Conservation (phyloP, 1,139 yeast genomes). For the Zygosaccharomyces sapae region DNA sequence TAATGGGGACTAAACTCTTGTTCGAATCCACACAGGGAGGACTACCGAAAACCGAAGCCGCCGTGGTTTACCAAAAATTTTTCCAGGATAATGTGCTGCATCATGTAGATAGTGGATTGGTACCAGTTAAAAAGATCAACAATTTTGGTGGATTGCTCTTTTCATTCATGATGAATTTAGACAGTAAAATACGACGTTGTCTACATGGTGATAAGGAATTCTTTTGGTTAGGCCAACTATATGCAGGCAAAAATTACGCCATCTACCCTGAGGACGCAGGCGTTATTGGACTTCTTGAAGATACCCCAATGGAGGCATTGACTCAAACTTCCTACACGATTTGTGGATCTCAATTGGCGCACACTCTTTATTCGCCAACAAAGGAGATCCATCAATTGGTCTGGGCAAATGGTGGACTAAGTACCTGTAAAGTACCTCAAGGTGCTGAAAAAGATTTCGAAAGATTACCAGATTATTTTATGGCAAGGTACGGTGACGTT, state of each 20-base stretch:
- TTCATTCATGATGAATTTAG: slow-evolving; percentile 43
- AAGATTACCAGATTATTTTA: slow-evolving; percentile 35
- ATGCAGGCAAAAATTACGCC: slow-evolving; percentile 50
- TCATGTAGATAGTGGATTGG: slow-evolving; percentile 52
- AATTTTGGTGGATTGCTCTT: slow-evolving; percentile 45
- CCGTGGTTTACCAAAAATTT: slow-evolving; percentile 31
- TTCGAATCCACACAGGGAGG: slow-evolving; percentile 25
- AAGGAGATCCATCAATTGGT: slow-evolving; percentile 44
- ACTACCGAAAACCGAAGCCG: slow-evolving; percentile 16
- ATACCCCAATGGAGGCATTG: slow-evolving; percentile 27
- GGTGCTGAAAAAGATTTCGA: slow-evolving; percentile 37
- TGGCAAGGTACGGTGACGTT: slow-evolving; percentile 35
- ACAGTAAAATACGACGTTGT: slow-evolving; percentile 41
- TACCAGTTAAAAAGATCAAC: slow-evolving; percentile 41
- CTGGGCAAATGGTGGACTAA: slow-evolving; percentile 69
- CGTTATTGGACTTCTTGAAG: slow-evolving; percentile 30
- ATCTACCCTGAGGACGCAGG: slow-evolving; percentile 29
- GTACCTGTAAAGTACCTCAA: slow-evolving; percentile 51
- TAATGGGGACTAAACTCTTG: slow-evolving; percentile 34
- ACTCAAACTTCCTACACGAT: slow-evolving; percentile 38
- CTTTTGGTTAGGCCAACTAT: slow-evolving; percentile 55
- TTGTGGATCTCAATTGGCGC: slow-evolving; percentile 70
- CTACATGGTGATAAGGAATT: slow-evolving; percentile 64
- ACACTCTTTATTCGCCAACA: slow-evolving; percentile 33
- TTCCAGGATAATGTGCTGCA: slow-evolving; percentile 39